Percentiles rank a stretch among this genome's conserved stretches.
Conservation (phyloP, 208 protist genomes). For the Strigomonas oncopelti region DNA sequence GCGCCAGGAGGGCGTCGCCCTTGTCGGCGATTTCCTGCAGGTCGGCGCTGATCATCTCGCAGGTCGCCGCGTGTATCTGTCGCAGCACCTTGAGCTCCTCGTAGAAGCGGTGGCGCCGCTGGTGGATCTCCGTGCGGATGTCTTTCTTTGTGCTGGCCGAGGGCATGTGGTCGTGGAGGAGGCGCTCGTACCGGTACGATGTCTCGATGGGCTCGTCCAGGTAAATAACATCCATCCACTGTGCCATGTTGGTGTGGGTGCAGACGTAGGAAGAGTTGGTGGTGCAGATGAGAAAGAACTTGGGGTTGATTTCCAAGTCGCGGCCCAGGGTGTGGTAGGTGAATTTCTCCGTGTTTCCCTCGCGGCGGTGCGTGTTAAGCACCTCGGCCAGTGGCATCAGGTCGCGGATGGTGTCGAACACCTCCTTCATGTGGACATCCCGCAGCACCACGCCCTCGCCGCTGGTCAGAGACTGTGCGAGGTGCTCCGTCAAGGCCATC, state of each 20-base stretch:
- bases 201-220: slow-evolving; percentile 12
- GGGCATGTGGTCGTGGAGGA: slow-evolving; percentile 3
- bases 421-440: slow-evolving; percentile 35
- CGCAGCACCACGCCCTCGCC: slow-evolving; percentile 71
- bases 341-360: slow-evolving; percentile 3
- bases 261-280: slow-evolving; percentile 28
- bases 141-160: slow-evolving; percentile 18
- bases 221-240: slow-evolving; percentile 29
- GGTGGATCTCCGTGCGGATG: slow-evolving; percentile 23
- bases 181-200: slow-evolving; percentile 8
- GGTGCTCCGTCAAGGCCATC: slow-evolving; percentile 25
- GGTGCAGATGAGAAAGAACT: slow-evolving; percentile 60
- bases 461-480: slow-evolving; percentile 43
- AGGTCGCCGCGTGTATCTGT: slow-evolving; percentile 13
- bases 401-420: slow-evolving; percentile 23
- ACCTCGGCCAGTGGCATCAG: slow-evolving; percentile 25
- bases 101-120: slow-evolving; percentile 33
- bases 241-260: background rate
- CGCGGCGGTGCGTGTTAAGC: background rate
- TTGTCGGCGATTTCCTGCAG: slow-evolving; percentile 36
- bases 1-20: slow-evolving; percentile 30
- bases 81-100: slow-evolving; percentile 20
- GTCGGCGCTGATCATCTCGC: slow-evolving; percentile 28
- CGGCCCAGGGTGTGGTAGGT: slow-evolving; percentile 29
- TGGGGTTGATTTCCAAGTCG: slow-evolving; percentile 41